Conservation (phyloP, 345 rosid genomes). For the Passiflora organensis region DNA sequence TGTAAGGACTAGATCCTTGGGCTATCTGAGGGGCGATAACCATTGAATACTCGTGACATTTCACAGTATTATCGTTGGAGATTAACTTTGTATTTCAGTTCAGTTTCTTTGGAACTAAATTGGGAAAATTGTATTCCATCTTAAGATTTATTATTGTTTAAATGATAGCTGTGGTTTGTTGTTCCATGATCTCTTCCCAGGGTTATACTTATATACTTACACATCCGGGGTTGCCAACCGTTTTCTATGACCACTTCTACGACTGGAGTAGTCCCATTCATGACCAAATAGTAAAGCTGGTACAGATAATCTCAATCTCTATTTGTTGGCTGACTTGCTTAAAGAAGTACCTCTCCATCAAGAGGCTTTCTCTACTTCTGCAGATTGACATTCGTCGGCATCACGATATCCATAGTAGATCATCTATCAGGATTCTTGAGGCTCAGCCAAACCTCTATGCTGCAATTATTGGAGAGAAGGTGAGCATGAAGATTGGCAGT, state of each 20-base stretch:
- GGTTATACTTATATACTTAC: slow-evolving; percentile 88
- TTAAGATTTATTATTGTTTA: no score
- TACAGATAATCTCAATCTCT: slow-evolving; percentile 11
- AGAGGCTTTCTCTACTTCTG: slow-evolving; percentile 1
- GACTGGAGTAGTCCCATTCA: slow-evolving; percentile 68
- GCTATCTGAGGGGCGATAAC: no score
- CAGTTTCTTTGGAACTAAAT: no score
- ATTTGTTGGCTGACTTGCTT: neutral
- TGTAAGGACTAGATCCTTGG: no score
- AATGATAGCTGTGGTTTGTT: neutral
- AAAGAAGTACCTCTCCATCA: neutral
- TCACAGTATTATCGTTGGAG: no score
- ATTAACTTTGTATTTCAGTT: no score
- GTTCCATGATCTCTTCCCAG: slow-evolving; percentile 29
- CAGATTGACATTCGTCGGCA: slow-evolving; percentile 61
- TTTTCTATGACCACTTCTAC: slow-evolving; percentile 79
- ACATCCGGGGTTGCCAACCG: slow-evolving; percentile 86
- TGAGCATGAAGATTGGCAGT: slow-evolving; percentile 83
- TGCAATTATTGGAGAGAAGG: slow-evolving; percentile 67
- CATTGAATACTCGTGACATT: no score
- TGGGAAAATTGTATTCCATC: no score
- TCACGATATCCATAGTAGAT: slow-evolving; percentile 63
- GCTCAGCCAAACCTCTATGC: slow-evolving; percentile 67
- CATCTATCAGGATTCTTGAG: slow-evolving; percentile 50
- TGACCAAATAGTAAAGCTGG: slow-evolving; percentile 76